Base-by-base conservation (phyloP, 257 asterid species). In the Buddleja alternifolia region DNA sequence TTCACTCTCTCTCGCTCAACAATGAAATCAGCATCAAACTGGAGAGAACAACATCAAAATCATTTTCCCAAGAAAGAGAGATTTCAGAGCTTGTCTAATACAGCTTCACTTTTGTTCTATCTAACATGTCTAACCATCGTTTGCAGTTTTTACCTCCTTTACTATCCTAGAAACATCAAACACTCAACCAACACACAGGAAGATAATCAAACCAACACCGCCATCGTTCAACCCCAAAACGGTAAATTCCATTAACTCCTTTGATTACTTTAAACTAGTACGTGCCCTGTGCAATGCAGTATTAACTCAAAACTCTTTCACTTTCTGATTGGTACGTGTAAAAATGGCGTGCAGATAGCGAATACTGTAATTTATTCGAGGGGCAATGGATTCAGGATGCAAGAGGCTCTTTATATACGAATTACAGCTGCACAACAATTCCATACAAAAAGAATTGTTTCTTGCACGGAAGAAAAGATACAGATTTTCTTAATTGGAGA, bases 401-500 rank as follows among this genome's bases (percentile, higher is more conserved):
- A 42, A 55, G 41, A n/a, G 81, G 59, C 7, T 20, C 89, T 2
- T 5, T 73, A 1, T 92, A 92, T 64, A 81, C 93, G 4, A 87
- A 83, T 48, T 45, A 63, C 55, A 89, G 81, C 81, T 87, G 97
- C 80, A 72, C 37, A 11, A 77, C 84, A 0, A 83, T 86, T 1
- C 96, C 93, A 0, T 46, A 42, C 44, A 19, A 52, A 19, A 81
- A 37, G 19, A 85, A 91, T 36, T 91, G 97, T 58, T 80, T 87
- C 54, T 46, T 79, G 61, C 74, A 85, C 11, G 97, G 97, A 10
- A 76, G 90, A 58, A 25, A 39, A 40, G 93, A 86, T 40, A 63
- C 4, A 0, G 92, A 70, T 39, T 89, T 85, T 60, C 66, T 89
- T 24, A 40, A 77, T 1, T 87, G 97, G 95, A 89, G 84, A 84